Evolutionary conservation across 306 rosid species (phyloP).

Genomic region (Arachis stenosperma): DNA sequence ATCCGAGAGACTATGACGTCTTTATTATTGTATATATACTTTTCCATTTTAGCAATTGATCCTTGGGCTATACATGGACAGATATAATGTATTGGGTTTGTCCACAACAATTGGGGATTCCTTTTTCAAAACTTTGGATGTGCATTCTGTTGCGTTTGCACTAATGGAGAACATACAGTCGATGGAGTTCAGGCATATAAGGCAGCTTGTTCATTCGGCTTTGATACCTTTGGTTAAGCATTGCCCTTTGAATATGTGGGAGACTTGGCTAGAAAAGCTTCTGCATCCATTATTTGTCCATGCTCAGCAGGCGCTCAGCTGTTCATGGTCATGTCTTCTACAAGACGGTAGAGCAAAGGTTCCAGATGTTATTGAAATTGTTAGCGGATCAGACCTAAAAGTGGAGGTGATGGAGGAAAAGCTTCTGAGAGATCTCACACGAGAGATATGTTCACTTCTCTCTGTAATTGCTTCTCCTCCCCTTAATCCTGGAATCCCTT

Average conservation of each 20-base stretch:
- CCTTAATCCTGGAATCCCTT: conserved; percentile 75
- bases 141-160: conserved; percentile 68
- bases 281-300: conserved; percentile 76
- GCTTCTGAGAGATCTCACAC: conserved; percentile 83
- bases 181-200: conserved; percentile 96
- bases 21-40: conserved; percentile 25
- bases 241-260: conserved; percentile 91
- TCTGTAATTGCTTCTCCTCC: conserved; percentile 74
- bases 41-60: conserved; percentile 36
- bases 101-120: conserved; percentile 83
- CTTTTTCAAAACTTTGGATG: conserved; percentile 76
- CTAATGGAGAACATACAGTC: conserved; percentile 89
- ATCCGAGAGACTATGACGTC: not conserved
- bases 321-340: conserved; percentile 88
- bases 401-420: conserved; percentile 95
- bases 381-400: conserved; percentile 81
- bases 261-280: conserved; percentile 85
- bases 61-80: conserved; percentile 42
- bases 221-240: conserved; percentile 77
- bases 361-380: conserved; percentile 77
- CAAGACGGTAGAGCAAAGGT: conserved; percentile 89
- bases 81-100: conserved; percentile 92
- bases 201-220: conserved; percentile 85
- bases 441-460: conserved; percentile 81
- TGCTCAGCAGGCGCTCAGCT: conserved; percentile 71